A percentile compares a stretch with the other conserved stretches of the same genome.
phyloP scores from a whole-genome alignment of 352 stramenopile genomes.

The Globisporangium nunn region DNA sequence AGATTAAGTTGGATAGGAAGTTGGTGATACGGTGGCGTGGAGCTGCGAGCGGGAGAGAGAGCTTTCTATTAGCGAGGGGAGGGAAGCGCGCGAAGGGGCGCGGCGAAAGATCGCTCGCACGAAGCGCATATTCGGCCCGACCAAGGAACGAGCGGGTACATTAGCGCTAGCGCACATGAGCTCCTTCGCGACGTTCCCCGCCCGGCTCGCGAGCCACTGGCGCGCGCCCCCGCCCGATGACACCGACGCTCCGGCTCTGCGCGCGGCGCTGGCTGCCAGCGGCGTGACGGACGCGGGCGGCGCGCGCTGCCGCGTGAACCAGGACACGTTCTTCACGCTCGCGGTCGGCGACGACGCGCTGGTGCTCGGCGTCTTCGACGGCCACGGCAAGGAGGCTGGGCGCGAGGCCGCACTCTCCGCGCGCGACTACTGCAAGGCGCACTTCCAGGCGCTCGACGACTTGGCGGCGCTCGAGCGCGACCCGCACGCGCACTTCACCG shows the following conservation, averaged over 20 bases:
- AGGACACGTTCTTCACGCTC: conserved; percentile 86
- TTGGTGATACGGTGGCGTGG: no score
- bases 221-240: neutral
- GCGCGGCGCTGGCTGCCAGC: conserved; percentile 25
- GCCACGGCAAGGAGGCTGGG: conserved; percentile 75
- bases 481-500: conserved; percentile 38
- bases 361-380: conserved; percentile 81
- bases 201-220: conserved; percentile 1
- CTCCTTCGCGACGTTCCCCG: conserved; percentile 7
- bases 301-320: conserved; percentile 61
- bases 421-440: conserved; percentile 50
- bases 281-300: conserved; percentile 53
- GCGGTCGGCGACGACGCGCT: conserved; percentile 30
- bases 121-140: no score
- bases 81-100: no score
- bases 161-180: neutral
- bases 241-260: neutral
- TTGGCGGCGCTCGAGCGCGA: conserved; percentile 45
- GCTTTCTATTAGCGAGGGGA: no score
- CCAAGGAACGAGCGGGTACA: no score
- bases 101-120: no score
- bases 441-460: conserved; percentile 47
- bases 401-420: conserved; percentile 57
- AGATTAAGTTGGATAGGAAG: no score
- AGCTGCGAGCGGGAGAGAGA: no score